Base-by-base conservation (phyloP, 1,284 basidiomycete genomes). In the Cutaneotrichosporon curvatum region DNA sequence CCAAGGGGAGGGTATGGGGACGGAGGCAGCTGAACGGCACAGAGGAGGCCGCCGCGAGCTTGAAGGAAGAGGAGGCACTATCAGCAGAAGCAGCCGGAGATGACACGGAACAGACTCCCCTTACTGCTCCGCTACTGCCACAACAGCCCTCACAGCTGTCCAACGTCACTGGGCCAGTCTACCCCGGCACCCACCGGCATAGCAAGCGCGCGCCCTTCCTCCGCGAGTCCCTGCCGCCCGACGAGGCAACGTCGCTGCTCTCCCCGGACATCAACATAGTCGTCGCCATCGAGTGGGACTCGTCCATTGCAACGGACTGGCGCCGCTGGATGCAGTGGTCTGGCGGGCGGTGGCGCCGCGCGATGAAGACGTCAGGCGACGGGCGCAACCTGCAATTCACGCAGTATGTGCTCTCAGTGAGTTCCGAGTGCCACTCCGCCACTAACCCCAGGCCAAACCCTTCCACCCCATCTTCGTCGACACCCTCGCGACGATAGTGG, bases 381-480 rank as follows among this genome's bases (percentile, higher is more conserved):
- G 48, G 52, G 14, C 48, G 52, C 2, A 46, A 18, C 11, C 42
- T 67, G 5, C 59, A 66, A 48, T 54, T 67, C 39, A 56, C 55
- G 4, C 59, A 60, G 37, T 58, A 58, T 39, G 35, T 57, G 9
- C 31, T 61, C 19, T 44, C 57, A 3, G 59, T 59, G 43, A 46
- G 57, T 53, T 10, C 3, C 16, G 12, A 12, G 16, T 5, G n/a
- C 18, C 30, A 15, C 9, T 11, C 16, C 18, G 11, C 2, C 15
- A 47, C 47, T 48, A 28, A 52, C 43, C 2, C 8, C 36, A 57
- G 58, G 50, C 60, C 15, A 58, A 60, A 45, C 48, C 63, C 10
- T 61, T 53, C 40, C 61, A 60, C 53, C 57, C 59, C n/a, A 53
- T 66, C 20, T 49, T 62, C 35, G 39, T 58, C 32, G 60, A 67